A percentile compares a stretch with the other conserved stretches of the same genome.
These are phyloP conservation scores for Clonostachys rosea DNA, from an alignment of 2,329 filamentous ascomycete genomes.

Conservation along the genomic window DNA sequence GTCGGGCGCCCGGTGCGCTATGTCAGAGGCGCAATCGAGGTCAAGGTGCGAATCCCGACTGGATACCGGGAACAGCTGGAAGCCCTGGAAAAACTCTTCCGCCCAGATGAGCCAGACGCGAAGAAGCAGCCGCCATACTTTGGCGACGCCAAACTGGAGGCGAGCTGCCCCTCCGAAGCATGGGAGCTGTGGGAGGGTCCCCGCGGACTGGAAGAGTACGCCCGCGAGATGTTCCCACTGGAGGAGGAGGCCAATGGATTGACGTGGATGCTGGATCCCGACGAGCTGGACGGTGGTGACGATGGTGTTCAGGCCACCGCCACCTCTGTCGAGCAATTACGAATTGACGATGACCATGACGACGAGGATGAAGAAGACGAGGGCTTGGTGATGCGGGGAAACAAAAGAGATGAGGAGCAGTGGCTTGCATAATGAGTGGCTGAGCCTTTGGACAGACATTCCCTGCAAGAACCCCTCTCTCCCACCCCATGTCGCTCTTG, in stretches of 20 bases:
- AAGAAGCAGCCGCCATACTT: constrained; percentile 60
- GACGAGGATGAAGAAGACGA: constrained; percentile 51
- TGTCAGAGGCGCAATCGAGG: constrained; percentile 70
- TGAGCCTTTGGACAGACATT: no score
- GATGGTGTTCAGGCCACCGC: constrained; percentile 21
- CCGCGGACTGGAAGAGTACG: constrained; percentile 88
- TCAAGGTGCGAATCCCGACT: constrained; percentile 79
- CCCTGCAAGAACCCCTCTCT: no score
- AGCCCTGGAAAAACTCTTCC: constrained; percentile 57
- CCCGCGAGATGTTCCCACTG: constrained; percentile 85
- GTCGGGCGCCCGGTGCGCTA: constrained; percentile 77
- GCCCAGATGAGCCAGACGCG: constrained; percentile 42
- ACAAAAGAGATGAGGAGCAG: constrained; percentile 53
- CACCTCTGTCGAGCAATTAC: constrained; percentile 29
- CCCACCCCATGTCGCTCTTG: no score
- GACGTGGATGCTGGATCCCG: constrained; percentile 77
- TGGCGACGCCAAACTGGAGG: constrained; percentile 50
- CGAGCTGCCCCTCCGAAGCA: constrained; percentile 67
- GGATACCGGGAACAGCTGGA: constrained; percentile 89
- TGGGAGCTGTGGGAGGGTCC: constrained; percentile 88
- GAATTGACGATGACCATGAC: constrained; percentile 35
- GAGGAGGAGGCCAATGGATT: constrained; percentile 93
- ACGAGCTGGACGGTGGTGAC: constrained; percentile 31
- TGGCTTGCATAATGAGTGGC: constrained; percentile 43
- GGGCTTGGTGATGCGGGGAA: constrained; percentile 51